Conservation (phyloP, 2,329 filamentous ascomycete genomes). For the Sporothrix globosa region DNA sequence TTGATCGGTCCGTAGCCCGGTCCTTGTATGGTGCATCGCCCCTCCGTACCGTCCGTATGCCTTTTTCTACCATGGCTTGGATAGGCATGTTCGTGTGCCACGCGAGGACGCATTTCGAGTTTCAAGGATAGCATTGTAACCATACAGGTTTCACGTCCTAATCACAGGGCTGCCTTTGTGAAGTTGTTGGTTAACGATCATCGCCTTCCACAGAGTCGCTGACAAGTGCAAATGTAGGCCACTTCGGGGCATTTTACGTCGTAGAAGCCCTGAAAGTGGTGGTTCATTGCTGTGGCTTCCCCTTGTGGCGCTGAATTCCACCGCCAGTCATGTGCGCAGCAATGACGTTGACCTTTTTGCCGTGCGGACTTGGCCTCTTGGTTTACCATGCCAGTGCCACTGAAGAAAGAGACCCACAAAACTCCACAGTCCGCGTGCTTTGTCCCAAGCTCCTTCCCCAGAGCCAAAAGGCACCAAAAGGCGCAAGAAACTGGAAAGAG, state of each 20-base stretch:
- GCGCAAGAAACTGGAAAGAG: constrained; percentile 8
- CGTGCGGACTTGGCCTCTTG: constrained; percentile 1
- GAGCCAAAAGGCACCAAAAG: background rate
- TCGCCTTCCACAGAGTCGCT: no score
- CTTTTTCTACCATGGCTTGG: background rate
- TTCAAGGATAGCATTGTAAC: no score
- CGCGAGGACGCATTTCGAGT: no score
- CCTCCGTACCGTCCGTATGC: background rate
- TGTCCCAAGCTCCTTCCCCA: constrained; percentile 26
- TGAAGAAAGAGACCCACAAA: constrained; percentile 26
- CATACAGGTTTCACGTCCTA: no score
- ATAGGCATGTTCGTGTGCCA: no score
- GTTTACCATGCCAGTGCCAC: background rate
- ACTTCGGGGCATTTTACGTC: no score
- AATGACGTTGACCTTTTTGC: constrained; percentile 28
- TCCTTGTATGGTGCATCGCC: background rate
- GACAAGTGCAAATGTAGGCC: background rate
- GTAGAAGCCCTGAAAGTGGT: background rate
- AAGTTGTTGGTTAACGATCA: no score
- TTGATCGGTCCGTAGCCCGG: background rate
- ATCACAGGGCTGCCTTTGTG: no score
- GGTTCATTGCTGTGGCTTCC: background rate
- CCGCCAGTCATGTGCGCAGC: constrained; percentile 26
- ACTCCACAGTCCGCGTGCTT: constrained; percentile 27
- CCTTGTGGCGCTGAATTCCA: constrained; percentile 11